Evolutionary conservation across 2,329 filamentous ascomycete genomes (phyloP), one percentile per base, ranked within the genome.

Genomic region (Pseudocercospora ulei): DNA sequence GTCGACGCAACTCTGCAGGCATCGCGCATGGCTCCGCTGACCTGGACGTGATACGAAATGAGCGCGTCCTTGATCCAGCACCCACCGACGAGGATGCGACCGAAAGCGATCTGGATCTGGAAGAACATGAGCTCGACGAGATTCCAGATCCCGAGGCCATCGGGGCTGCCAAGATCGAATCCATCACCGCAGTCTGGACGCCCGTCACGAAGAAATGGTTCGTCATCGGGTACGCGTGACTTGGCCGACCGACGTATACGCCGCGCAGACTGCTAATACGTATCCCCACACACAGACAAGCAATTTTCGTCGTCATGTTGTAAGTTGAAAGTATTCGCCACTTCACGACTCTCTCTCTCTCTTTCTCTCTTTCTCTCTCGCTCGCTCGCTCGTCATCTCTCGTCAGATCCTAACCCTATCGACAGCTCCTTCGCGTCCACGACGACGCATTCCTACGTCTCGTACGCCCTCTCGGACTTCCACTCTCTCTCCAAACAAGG

Each of bases 381-480:
- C n/a, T n/a, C n/a, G n/a, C n/a, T n/a, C n/a, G n/a, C n/a, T n/a
- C n/a, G n/a, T n/a, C n/a, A n/a, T n/a, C n/a, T n/a, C n/a, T n/a
- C n/a, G n/a, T n/a, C n/a, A n/a, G n/a, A n/a, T n/a, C n/a, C n/a
- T 29, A 16, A 29, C 7, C 13, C 4, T 16, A 19, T 31, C 8
- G n/a, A n/a, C 16, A 31, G 29, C 29, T 33, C 29, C 29, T 33
- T 33, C 29, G 29, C 29, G 7, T 9, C 16, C n/a, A 33, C 58
- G 2, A 63, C 61, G 1, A 53, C 62, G 8, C 56, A 56, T 23
- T 62, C 57, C 3, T 65, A 66, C 49, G 56, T 59, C 28, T 62
- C 60, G 38, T 66, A 66, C 45, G 63, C 63, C 2, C 53, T 60
- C 2, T 66, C 63, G 1, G 52, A 57, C 8, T 66, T 66, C 39